Base-by-base conservation (phyloP, 2,329 filamentous ascomycete genomes). In the Alternaria sp. region DNA sequence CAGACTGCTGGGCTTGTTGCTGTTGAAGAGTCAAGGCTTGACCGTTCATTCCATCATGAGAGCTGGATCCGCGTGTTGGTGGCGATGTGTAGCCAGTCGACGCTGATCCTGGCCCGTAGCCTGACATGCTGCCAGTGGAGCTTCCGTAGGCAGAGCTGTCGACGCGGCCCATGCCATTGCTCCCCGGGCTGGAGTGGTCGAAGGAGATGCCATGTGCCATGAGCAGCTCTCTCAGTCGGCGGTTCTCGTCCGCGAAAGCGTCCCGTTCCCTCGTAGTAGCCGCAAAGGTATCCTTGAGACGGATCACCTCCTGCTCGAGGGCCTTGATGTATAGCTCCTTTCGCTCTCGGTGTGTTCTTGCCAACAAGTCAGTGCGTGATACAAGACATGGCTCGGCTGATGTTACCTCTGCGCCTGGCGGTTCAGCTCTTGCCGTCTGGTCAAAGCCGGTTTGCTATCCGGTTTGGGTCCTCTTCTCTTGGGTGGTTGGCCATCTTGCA, bases 241-340 rank as follows among this genome's bases (percentile, higher is more conserved):
- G 87, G 75, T 97, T 97, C 81, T 98, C 95, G 58, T 93, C 89
- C 49, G 87, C 86, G 9, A 94, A 83, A 55, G 87, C 86, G 57
- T 94, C 89, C 75, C 93, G 93, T 77, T 96, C 93, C 70, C 91
- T 89, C 7, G 89, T 87, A 18, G 90, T 87, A 55, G 87, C 89
- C 73, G 89, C 89, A 75, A 90, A 95, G n/a, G 91, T 87, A 77
- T 97, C 94, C 78, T 96, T 96, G 46, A 98, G 85, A 53, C 93
- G 90, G 20, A 96, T 85, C 6, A 98, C 92, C 81, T 98, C 94
- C 75, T 95, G 90, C 80, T 99, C 96, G 15, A 98, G 87, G 11
- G 92, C 89, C 80, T 96, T 96, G 84, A 97, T 96, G 79, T 98
- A 98, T 73, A 94, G 87, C 81, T 98, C 96, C 80, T 98, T 98